Evolutionary conservation across 345 rosid genomes (phyloP).

Genomic region (Dipteronia dyeriana): DNA sequence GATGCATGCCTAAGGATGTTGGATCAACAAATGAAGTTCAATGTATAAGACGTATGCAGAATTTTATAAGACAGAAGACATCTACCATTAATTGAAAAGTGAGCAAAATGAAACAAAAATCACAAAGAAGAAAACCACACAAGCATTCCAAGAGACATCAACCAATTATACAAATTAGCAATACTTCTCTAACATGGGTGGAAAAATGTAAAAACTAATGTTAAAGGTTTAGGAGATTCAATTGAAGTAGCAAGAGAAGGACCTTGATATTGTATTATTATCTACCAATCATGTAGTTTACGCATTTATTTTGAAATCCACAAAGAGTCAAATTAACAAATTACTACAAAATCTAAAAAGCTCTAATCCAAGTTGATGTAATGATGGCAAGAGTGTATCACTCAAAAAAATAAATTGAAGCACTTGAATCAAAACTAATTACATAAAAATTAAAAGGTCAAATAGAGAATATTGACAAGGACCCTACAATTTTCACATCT

Average conservation of each 20-base stretch:
- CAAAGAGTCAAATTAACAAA: neutral
- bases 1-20: constrained; percentile 1
- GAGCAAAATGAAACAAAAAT: neutral
- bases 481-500: neutral
- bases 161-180: neutral
- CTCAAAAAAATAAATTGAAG: constrained; percentile 2
- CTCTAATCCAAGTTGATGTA: neutral
- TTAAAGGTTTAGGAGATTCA: neutral
- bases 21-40: constrained; percentile 4
- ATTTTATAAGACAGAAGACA: neutral
- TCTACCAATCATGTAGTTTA: neutral
- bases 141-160: neutral
- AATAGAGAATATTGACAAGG: neutral
- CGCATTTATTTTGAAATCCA: neutral
- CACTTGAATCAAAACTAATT: neutral
- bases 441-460: neutral
- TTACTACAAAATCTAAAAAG: constrained; percentile 11
- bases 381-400: neutral
- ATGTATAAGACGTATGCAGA: neutral
- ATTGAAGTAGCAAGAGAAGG: constrained; percentile 6
- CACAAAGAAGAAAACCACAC: neutral
- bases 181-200: neutral
- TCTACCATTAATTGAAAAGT: neutral
- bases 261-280: neutral
- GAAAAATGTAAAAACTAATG: neutral